Conservation (phyloP, 139 green algal species). For the Chlorella vulgaris region DNA sequence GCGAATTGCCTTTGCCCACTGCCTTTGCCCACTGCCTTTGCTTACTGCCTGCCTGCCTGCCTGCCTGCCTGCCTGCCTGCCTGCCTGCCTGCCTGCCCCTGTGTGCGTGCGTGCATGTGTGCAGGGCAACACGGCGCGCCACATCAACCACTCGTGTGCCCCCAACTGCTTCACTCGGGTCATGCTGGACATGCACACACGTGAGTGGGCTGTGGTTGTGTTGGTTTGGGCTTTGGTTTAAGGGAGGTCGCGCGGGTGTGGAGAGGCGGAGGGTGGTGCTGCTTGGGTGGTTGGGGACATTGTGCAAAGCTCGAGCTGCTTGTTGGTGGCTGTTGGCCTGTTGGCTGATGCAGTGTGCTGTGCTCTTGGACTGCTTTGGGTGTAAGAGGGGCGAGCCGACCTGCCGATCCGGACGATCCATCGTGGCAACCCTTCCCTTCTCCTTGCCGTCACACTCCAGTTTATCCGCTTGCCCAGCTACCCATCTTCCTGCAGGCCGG, state of each 20-base stretch:
- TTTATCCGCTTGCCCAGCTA: not conserved
- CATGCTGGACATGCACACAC: conserved; percentile 44
- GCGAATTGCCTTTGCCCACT: not conserved
- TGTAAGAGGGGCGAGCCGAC: too few relatives aligned
- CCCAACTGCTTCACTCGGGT: conserved; percentile 88
- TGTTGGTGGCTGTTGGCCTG: too few relatives aligned
- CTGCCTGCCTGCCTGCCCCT: not conserved
- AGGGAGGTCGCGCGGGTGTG: too few relatives aligned
- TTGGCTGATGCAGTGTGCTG: too few relatives aligned
- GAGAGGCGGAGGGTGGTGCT: too few relatives aligned
- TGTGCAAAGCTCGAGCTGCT: too few relatives aligned
- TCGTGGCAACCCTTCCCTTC: not conserved
- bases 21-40: not conserved
- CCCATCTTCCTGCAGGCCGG: conserved; percentile 31
- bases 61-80: not conserved
- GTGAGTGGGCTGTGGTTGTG: not conserved
- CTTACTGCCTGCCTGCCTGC: not conserved
- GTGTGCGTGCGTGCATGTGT: not conserved
- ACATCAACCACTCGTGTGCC: conserved; percentile 94
- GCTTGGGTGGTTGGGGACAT: too few relatives aligned
- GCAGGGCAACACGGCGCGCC: conserved; percentile 72
- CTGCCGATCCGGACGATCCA: too few relatives aligned
- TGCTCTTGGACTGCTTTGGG: too few relatives aligned
- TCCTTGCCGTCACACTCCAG: not conserved
- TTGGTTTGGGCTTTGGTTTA: not conserved